phyloP scores from a whole-genome alignment of 192 early-diverging fungal species.

The Coemansia sp. region DNA sequence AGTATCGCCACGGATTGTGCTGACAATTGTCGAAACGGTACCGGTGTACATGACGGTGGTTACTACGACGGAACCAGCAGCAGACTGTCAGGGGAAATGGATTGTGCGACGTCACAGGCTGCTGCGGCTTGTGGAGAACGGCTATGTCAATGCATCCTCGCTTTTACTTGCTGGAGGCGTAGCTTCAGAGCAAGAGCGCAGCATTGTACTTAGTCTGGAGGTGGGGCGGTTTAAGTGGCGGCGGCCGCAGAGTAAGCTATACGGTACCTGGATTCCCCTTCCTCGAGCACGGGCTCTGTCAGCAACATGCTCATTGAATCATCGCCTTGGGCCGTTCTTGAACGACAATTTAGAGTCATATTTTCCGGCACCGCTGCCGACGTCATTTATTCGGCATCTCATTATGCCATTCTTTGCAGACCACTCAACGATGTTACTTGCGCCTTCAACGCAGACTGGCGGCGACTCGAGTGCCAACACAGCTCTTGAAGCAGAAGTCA shows the following conservation, averaged over 20 bases:
- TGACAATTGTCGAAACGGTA: slow-evolving; percentile 55
- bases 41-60: slow-evolving; percentile 56
- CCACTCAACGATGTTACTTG: slow-evolving; percentile 21
- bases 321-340: slow-evolving; percentile 72
- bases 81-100: slow-evolving; percentile 37
- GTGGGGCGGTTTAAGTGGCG: slow-evolving; percentile 72
- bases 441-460: slow-evolving; percentile 4
- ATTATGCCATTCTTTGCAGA: slow-evolving; percentile 53
- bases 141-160: slow-evolving; percentile 82
- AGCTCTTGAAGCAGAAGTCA: background rate
- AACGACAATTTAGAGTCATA: slow-evolving; percentile 69
- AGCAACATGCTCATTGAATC: slow-evolving; percentile 74
- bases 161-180: slow-evolving; percentile 86
- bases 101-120: slow-evolving; percentile 63
- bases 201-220: slow-evolving; percentile 84
- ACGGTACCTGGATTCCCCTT: slow-evolving; percentile 93
- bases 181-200: slow-evolving; percentile 76
- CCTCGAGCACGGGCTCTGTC: slow-evolving; percentile 80
- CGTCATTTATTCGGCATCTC: slow-evolving; percentile 50
- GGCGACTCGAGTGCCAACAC: background rate
- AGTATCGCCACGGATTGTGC: slow-evolving; percentile 47
- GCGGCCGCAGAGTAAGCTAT: slow-evolving; percentile 65
- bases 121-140: slow-evolving; percentile 77
- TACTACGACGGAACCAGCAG: slow-evolving; percentile 45
- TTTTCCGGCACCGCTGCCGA: slow-evolving; percentile 64